Evolutionary conservation across 179 eudicot genomes (phyloP), one percentile per base, ranked within the genome.

Genomic region (Actinidia chinensis): DNA sequence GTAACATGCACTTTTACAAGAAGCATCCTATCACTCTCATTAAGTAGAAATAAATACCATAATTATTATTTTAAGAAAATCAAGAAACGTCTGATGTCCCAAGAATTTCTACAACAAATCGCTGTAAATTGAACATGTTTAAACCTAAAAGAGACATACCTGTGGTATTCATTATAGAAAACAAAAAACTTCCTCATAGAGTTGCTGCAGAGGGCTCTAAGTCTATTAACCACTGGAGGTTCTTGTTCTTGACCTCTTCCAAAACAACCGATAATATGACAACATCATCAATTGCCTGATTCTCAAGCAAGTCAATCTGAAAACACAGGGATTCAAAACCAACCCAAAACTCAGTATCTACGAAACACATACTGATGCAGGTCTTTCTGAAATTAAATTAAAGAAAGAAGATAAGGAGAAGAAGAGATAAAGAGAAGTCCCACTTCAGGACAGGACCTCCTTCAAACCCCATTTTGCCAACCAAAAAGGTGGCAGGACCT

Each of bases 291-390:
- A 95, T 89, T 8, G 97, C 98, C 2, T 90, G 82, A 83, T 93
- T 95, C 87, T 95, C 98, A 12, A 95, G 88, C 80, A 95, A 91
- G 86, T 95, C 99, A 84, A 95, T 95, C 99, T 95, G 86, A 65
- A 78, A 43, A 60, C 68, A 51, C 4, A 65, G n/a, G 65, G 63
- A 81, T 28, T 59, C 42, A 42, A 78, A 74, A 68, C 36, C 22
- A 70, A 40, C 76, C 71, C 66, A 54, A 66, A 74, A 33, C 22
- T 50, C 65, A 55, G 68, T 33, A 6, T 66, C 43, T 36, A 13
- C 23, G 36, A 51, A 64, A 20, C 23, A n/a, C 1, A 44, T 51
- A 36, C 13, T 23, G 8, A 17, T 48, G 0, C 40, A 48, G 1
- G 47, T 22, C 52, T 15, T 23, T 48, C 10, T 17, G 42, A 22